These are phyloP conservation scores for Cladobotryum protrusum DNA, from an alignment of 2,329 filamentous ascomycete species.

Conservation along the genomic window DNA sequence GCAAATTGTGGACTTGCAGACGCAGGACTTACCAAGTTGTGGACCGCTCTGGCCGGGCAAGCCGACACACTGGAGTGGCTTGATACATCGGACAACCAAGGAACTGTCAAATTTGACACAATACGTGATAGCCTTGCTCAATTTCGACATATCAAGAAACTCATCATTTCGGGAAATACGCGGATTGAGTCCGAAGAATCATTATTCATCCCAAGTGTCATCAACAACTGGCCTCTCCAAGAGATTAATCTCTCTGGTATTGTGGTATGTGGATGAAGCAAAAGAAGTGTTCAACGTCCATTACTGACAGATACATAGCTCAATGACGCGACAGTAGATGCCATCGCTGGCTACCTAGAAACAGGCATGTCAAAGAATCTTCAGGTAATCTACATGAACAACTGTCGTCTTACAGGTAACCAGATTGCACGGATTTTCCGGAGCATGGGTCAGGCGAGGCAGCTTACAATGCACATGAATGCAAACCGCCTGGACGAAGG, in stretches of 20 bases:
- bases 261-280: constrained; percentile 35
- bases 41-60: constrained; percentile 41
- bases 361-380: constrained; percentile 34
- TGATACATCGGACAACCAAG: constrained; percentile 48
- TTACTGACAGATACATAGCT: constrained; percentile 27
- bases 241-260: constrained; percentile 50
- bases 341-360: constrained; percentile 41
- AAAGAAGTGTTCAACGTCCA: background rate
- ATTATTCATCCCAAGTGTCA: constrained; percentile 39
- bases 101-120: constrained; percentile 42
- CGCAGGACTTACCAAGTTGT: constrained; percentile 40
- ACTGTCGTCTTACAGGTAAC: constrained; percentile 45
- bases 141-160: constrained; percentile 37
- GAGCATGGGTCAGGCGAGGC: constrained; percentile 42
- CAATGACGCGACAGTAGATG: constrained; percentile 42
- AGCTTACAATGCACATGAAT: constrained; percentile 43
- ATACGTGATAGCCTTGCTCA: constrained; percentile 39
- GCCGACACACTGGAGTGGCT: constrained; percentile 40
- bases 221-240: constrained; percentile 42
- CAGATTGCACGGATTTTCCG: constrained; percentile 46
- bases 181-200: constrained; percentile 39
- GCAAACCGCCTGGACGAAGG: constrained; percentile 48
- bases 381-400: constrained; percentile 41
- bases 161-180: constrained; percentile 47
- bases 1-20: constrained; percentile 48